Evolutionary conservation across 2,329 filamentous ascomycete genomes (phyloP), one percentile per base, ranked within the genome.

Genomic region (Colletotrichum sidae): DNA sequence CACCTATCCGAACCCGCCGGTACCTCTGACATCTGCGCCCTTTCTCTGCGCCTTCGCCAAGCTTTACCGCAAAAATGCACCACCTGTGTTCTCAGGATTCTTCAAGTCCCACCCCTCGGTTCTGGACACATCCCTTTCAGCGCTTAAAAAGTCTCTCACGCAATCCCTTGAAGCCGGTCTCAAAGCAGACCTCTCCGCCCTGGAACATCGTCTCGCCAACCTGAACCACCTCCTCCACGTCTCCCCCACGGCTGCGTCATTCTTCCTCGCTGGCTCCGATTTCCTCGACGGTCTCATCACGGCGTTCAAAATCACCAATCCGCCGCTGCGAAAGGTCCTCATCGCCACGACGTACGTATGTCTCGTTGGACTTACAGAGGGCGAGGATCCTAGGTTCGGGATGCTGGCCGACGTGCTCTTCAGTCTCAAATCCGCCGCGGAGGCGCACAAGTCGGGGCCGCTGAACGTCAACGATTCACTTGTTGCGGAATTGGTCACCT

Each of bases 241-340:
- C 7, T 92, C 89, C 6, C 81, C 87, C 0, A 80, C 83, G 17
- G 80, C 83, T 1, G 86, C 85, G 17, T 78, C 81, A 1, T 81
- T 92, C 70, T 90, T 97, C 71, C 86, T 97, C 70, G 91, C 91
- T 0, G 95, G 95, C 1, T 94, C 92, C 55, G 95, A 97, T 77
- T 95, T 96, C 70, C 78, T 97, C 17, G 95, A 97, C 74, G 88
- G 91, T 1, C 83, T 97, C 11, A 81, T 88, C 42, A 80, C 80
- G 54, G 89, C 89, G 67, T 94, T 90, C 76, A 84, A 81, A 53
- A 84, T 90, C 62, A 88, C 87, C 76, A 87, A 89, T 61, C 84
- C 86, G 15, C 83, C 84, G 0, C 71, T 94, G 47, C 87, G 89
- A 64, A 91, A 87, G 68, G 84, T 86, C 13, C 85, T 97, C 37